Evolutionary conservation across 768 basidiomycete species (phyloP), one percentile per base, ranked within the genome.

Genomic region (Amyloporia xantha): DNA sequence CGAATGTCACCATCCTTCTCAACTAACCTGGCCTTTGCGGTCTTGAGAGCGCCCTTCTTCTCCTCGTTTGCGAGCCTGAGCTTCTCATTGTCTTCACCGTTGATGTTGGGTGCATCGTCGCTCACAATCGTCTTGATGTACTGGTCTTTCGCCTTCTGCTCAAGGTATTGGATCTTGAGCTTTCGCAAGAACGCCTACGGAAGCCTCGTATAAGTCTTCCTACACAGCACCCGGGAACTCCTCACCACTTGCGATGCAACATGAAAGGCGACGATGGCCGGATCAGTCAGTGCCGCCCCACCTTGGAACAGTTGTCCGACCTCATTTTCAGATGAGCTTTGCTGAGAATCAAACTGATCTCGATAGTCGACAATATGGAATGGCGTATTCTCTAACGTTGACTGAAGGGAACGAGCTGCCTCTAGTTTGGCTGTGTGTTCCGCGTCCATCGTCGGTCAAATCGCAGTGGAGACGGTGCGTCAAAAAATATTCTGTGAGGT

Each of bases 101-200:
- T 85, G 35, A 92, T 79, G 50, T 82, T 78, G 2, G 86, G 85
- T 0, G 89, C 86, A 50, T 93, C 88, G 57, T 89, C 86, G 61
- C 83, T 88, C 42, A 91, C 84, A 57, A 94, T 91, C 0, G 81
- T 82, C 62, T 86, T 85, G 57, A 92, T 75, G 59, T 93, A 94
- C 65, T 86, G 83, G 58, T 90, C 81, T 61, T 94, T 95, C 2
- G 92, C 88, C 55, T 91, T 88, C 63, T 91, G 88, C 59, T 95
- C 90, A 15, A 92, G 69, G 61, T 91, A 92, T 54, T 88, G 86
- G 59, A 90, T 91, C 66, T 94, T 94, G 23, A 93, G 78, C 58
- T 88, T 88, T 20, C 84, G 75, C 17, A 91, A 70, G 56, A 82
- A 87, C 5, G 81, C 71, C 87, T 88, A 45, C 13, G 2, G n/a